Conservation (phyloP, 805 yeast species). For the Scheffersomyces ergatensis region DNA sequence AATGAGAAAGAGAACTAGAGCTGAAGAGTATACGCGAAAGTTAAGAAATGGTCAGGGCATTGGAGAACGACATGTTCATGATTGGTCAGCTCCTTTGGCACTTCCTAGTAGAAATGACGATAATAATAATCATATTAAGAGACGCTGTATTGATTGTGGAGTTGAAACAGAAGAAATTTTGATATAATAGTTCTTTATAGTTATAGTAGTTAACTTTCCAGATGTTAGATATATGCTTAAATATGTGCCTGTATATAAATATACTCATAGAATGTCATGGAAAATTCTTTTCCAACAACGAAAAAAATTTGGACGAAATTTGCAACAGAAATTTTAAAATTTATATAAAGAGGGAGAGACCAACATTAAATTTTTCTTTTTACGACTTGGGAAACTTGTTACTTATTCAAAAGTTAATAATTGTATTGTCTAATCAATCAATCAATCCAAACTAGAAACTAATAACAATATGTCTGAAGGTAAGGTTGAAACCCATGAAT, state of each 20-base stretch:
- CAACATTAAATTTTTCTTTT: not conserved
- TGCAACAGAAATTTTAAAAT: not conserved
- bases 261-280: slow-evolving; percentile 13
- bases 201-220: not conserved
- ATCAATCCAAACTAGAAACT: no score
- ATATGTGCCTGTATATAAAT: not conserved
- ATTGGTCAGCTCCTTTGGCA: slow-evolving; percentile 60
- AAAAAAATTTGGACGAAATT: not conserved
- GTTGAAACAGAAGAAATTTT: slow-evolving; percentile 77
- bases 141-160: slow-evolving; percentile 80
- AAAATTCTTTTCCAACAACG: slow-evolving; percentile 8
- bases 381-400: no score
- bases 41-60: slow-evolving; percentile 55
- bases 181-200: slow-evolving; percentile 20
- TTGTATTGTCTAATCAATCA: no score
- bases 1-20: slow-evolving; percentile 89
- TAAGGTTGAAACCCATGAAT: slow-evolving; percentile 82
- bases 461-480: slow-evolving; percentile 47
- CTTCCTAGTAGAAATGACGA: slow-evolving; percentile 23
- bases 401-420: no score
- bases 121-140: slow-evolving; percentile 35
- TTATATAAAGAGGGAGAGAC: not conserved
- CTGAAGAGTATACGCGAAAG: slow-evolving; percentile 80
- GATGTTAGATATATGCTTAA: not conserved
- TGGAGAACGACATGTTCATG: slow-evolving; percentile 67